A percentile compares a stretch with the other conserved stretches of the same genome.
phyloP scores from a whole-genome alignment of 441 rosid species.

The Erysimum cheiri region DNA sequence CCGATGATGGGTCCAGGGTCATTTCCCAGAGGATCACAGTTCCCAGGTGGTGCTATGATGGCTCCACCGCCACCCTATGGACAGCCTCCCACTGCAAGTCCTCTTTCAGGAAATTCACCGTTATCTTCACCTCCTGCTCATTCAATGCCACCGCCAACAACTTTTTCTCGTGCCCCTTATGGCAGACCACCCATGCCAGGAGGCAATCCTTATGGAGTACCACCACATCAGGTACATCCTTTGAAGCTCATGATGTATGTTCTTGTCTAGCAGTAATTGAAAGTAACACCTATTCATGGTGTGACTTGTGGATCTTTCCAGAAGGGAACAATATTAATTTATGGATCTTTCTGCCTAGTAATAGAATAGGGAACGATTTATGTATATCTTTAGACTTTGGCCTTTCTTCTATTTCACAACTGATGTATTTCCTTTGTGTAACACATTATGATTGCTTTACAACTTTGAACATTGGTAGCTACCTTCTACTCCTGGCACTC shows the following conservation, averaged over 20 bases:
- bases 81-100: slow-evolving; percentile 61
- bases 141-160: slow-evolving; percentile 48
- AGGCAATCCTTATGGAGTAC: slow-evolving; percentile 63
- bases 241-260: background rate
- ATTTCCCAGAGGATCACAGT: slow-evolving; percentile 54
- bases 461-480: slow-evolving; percentile 46
- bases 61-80: slow-evolving; percentile 56
- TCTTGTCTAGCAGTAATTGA: slow-evolving; percentile 14
- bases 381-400: slow-evolving; percentile 6
- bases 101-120: slow-evolving; percentile 45
- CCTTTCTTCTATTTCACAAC: slow-evolving; percentile 23
- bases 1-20: slow-evolving; percentile 53
- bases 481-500: slow-evolving; percentile 47
- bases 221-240: slow-evolving; percentile 50
- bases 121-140: slow-evolving; percentile 47
- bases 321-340: slow-evolving; percentile 12
- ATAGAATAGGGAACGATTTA: background rate
- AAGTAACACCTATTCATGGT: slow-evolving; percentile 10
- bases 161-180: slow-evolving; percentile 53
- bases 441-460: slow-evolving; percentile 29
- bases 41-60: slow-evolving; percentile 50
- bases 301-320: background rate
- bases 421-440: slow-evolving; percentile 26
- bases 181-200: slow-evolving; percentile 41
- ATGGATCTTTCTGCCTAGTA: slow-evolving; percentile 6